A percentile compares a stretch with the other conserved stretches of the same genome.
These are phyloP conservation scores for Proliferodiscus dingleyae DNA, from an alignment of 2,329 filamentous ascomycete genomes.

Conservation along the genomic window DNA sequence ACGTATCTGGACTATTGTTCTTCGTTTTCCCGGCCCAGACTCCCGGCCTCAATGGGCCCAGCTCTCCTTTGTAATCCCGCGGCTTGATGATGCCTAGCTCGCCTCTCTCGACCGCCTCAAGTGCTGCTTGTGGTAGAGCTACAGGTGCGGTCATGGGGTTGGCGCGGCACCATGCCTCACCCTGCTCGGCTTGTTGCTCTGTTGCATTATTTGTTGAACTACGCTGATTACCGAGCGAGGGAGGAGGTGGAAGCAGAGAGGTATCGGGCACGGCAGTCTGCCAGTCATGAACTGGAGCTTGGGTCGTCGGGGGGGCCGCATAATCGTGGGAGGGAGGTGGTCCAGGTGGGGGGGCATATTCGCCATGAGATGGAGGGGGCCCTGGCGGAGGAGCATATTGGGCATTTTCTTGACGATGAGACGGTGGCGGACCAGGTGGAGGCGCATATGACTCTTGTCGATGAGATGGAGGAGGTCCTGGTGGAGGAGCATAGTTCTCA, in stretches of 20 bases:
- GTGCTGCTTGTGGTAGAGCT: conserved; percentile 41
- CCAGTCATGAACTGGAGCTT: conserved; percentile 59
- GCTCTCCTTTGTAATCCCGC: conserved; percentile 41
- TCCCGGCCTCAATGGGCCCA: conserved; percentile 44
- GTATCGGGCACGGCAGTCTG: conserved; percentile 66
- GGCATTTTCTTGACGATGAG: conserved; percentile 14
- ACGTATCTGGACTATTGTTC: conserved; percentile 50
- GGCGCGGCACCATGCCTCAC: conserved; percentile 58
- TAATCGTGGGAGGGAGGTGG: too few relatives aligned
- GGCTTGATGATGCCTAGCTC: conserved; percentile 53
- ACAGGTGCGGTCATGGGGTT: conserved; percentile 55
- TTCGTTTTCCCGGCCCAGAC: conserved; percentile 45
- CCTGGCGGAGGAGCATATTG: conserved; percentile 16
- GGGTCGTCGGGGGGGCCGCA: conserved; percentile 32
- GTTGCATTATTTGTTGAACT: conserved; percentile 68
- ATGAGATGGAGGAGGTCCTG: conserved; percentile 30
- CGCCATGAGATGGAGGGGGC: conserved; percentile 16
- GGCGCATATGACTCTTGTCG: conserved; percentile 9
- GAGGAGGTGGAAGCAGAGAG: conserved; percentile 66
- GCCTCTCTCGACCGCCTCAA: conserved; percentile 44
- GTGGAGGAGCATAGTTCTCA: conserved; percentile 32
- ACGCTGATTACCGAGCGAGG: conserved; percentile 58
- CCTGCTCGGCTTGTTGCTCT: conserved; percentile 57
- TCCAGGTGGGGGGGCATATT: conserved; percentile 35
- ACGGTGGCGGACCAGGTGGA: conserved; percentile 30